Base-by-base conservation (phyloP, 768 basidiomycete species). In the Collybiopsis luxurians region DNA sequence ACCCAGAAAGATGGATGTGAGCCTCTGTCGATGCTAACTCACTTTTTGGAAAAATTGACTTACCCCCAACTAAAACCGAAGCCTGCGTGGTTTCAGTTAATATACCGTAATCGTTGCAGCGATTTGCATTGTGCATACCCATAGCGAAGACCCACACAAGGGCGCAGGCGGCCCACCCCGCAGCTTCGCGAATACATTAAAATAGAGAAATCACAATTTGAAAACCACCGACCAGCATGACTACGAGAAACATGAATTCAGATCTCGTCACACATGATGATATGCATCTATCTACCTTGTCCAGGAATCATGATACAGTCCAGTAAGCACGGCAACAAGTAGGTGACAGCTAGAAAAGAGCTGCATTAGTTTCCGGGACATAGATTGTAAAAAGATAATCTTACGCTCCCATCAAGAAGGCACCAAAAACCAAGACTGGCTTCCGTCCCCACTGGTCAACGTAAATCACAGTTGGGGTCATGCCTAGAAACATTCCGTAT, bases 391-490 rank as follows among this genome's bases (percentile, higher is more conserved):
- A 50, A n/a, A n/a, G n/a, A n/a, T n/a, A 42, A 15, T 69, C 74
- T 60, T 64, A 86, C 78, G 67, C 73, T 40, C 82, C 87, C 87
- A 89, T 90, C 40, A 86, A 62, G 70, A 90, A 84, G 3, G 87
- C 87, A 10, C 87, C 87, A n/a, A 84, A 86, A 23, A 88, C 70
- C 56, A 89, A 66, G 42, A 89, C 84, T 6, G 89, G 89, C 69
- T 85, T 88, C 34, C 90, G 82, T 21, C 89, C 90, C 24, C 85
- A 64, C 60, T 87, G 81, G 69, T 92, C 90, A 30, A 92, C 80
- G 76, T 84, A 91, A n/a, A 92, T 75, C 19, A 91, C 89, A 2
- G 90, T 88, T 3, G 90, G 90, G 58, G 91, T 87, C 0, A 89
- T 90, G 2, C 89, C 84, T 56, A 88, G 68, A 69, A 84, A 90